These are phyloP conservation scores for Carex arenaria DNA, from an alignment of 202 grass and related monocot species.

Conservation along the genomic window DNA sequence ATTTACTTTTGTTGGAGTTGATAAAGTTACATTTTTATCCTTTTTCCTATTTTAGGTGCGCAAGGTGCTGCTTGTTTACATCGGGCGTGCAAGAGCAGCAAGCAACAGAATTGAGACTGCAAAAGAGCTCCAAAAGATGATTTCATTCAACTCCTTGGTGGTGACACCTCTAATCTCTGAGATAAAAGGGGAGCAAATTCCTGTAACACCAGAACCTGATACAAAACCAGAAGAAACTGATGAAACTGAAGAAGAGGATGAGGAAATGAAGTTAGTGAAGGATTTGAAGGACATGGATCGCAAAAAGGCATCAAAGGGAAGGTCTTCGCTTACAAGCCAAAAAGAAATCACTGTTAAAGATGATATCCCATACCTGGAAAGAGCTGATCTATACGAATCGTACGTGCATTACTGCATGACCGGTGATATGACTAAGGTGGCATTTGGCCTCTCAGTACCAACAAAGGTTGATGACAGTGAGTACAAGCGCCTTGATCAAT, in stretches of 20 bases:
- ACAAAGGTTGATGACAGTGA: constrained; percentile 63
- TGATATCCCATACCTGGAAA: constrained; percentile 75
- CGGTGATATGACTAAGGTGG: constrained; percentile 62
- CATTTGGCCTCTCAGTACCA: constrained; percentile 71
- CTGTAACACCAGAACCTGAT: constrained; percentile 33
- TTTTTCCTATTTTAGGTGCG: constrained; percentile 57
- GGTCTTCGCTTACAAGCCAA: constrained; percentile 56
- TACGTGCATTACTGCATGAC: constrained; percentile 85
- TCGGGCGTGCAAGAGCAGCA: constrained; percentile 63
- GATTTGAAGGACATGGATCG: constrained; percentile 62
- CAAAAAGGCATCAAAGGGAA: constrained; percentile 54
- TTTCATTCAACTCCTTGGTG: constrained; percentile 77
- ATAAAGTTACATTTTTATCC: constrained; percentile 9
- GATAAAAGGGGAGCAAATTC: constrained; percentile 72
- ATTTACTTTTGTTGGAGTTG: constrained; percentile 2
- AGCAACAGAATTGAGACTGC: constrained; percentile 77
- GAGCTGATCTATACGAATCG: constrained; percentile 76
- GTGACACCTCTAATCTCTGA: constrained; percentile 73
- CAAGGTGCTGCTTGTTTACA: constrained; percentile 69
- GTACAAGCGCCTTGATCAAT: constrained; percentile 73
- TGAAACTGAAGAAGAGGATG: constrained; percentile 42
- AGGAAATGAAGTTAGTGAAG: constrained; percentile 74
- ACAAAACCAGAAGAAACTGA: constrained; percentile 41
- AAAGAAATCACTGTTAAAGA: constrained; percentile 92
- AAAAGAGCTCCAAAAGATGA: constrained; percentile 87